Percentiles rank a stretch among this genome's conserved stretches.
Conservation (phyloP, 345 rosid genomes). For the Moringa oleifera region DNA sequence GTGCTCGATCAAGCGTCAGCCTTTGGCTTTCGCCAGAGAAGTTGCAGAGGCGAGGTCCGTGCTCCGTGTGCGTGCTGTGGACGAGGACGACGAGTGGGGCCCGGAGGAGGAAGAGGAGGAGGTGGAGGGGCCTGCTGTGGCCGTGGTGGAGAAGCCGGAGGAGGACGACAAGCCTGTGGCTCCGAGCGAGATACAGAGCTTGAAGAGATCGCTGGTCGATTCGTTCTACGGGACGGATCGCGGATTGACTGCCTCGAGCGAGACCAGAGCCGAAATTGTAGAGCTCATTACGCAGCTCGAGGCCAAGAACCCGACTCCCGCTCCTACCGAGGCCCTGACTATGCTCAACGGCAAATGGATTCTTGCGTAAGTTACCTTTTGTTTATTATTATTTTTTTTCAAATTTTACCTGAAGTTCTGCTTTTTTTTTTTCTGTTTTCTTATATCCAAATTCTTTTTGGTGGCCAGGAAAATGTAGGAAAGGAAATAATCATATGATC, state of each 20-base stretch:
- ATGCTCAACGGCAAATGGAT: conserved; percentile 92
- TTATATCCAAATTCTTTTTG: too few relatives aligned
- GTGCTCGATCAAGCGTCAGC: conserved; percentile 9
- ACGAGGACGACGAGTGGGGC: conserved; percentile 36
- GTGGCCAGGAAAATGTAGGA: too few relatives aligned
- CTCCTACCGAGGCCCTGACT: conserved; percentile 73
- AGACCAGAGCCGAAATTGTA: conserved; percentile 82
- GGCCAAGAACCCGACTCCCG: conserved; percentile 78
- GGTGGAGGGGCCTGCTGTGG: conserved; percentile 20
- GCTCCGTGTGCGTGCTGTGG: conserved; percentile 25
- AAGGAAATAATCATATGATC: too few relatives aligned
- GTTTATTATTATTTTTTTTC: too few relatives aligned
- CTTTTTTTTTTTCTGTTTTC: too few relatives aligned
- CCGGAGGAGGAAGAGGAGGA: conserved; percentile 22
- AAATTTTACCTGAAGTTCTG: too few relatives aligned
- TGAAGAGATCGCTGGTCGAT: conserved; percentile 63
- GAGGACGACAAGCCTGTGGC: conserved; percentile 36
- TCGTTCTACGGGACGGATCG: conserved; percentile 75
- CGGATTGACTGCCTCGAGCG: conserved; percentile 67
- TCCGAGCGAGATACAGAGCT: conserved; percentile 40
- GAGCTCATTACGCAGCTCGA: conserved; percentile 90
- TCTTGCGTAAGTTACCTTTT: conserved; percentile 55
- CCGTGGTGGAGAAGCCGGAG: conserved; percentile 33
- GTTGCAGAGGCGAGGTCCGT: conserved; percentile 20
- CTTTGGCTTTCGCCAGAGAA: conserved; percentile 8